A percentile compares a stretch with the other conserved stretches of the same genome.
Evolutionary conservation across 306 rosid species (phyloP).

Genomic region (Phaseolus lunatus): DNA sequence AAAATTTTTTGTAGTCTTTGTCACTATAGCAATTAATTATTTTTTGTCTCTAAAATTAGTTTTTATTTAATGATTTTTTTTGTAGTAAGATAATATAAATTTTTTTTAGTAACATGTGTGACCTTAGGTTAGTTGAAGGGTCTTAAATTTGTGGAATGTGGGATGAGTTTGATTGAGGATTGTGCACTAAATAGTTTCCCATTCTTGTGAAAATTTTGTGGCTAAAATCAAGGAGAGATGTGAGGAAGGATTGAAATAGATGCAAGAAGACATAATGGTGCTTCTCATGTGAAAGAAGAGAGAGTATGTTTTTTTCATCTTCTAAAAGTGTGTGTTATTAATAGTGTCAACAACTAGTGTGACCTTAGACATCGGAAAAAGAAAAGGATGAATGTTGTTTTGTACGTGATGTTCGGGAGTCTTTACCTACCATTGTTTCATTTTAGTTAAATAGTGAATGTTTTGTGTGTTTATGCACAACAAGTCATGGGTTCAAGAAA

Average conservation of each 20-base stretch:
- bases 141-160: too few relatives aligned
- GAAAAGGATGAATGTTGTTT: slow-evolving; percentile 4
- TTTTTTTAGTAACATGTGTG: too few relatives aligned
- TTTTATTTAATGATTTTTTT: too few relatives aligned
- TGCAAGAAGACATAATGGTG: not conserved
- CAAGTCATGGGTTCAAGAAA: too few relatives aligned
- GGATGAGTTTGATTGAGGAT: not conserved
- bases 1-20: too few relatives aligned
- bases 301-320: not conserved
- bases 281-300: slow-evolving; percentile 18
- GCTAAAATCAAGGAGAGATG: slow-evolving; percentile 48
- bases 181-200: not conserved
- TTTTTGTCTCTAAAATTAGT: too few relatives aligned
- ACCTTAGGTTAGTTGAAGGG: too few relatives aligned
- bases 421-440: not conserved
- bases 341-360: slow-evolving; percentile 18
- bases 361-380: not conserved
- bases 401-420: not conserved
- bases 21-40: too few relatives aligned
- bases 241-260: slow-evolving; percentile 13
- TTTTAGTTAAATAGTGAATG: not conserved
- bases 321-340: not conserved
- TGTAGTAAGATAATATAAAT: too few relatives aligned
- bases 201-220: slow-evolving; percentile 21
- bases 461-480: too few relatives aligned